Evolutionary conservation across 2,329 filamentous ascomycete genomes (phyloP), one percentile per base, ranked within the genome.

Genomic region (Westerdykella sp.): DNA sequence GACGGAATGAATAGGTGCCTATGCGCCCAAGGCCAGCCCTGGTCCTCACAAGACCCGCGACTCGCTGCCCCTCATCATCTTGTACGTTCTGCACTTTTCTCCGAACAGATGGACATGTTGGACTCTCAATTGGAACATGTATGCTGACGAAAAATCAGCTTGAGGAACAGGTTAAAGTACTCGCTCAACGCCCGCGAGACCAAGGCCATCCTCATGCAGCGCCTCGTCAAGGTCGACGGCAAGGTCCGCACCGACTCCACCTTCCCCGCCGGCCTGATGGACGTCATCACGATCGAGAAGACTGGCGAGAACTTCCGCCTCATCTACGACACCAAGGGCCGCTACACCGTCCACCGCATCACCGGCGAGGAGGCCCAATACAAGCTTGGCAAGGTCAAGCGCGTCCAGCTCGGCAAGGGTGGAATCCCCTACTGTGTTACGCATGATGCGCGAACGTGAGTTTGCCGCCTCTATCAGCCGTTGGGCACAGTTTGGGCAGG

Each of bases 401-500:
- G 91, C 69, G 93, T 98, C 55, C 93, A 98, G 81, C 83, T 98
- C 68, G 93, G 93, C 81, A 91, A 89, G 77, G 94, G 93, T 78
- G 93, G 90, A 80, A 95, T 98, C 84, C 93, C 93, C 94, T 98
- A 95, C 90, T 96, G 97, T 89, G 93, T 98, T 87, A 98, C 93
- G 90, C 93, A 98, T 87, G 93, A 98, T 93, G 93, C 93, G 79
- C 86, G 93, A 89, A 98, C 93, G 91, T 98, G 81, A 95, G 91
- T 97, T 85, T 81, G 85, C 81, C 77, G 86, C 85, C 88, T 96
- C 90, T 93, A 90, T 96, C 91, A 96, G 91, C 84, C 91, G 91
- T 96, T 96, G 91, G 88, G 91, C 61, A 62, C 49, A 63, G 63
- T 63, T 63, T 67, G 62, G 63, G 62, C 62, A 61, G 61, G 61